phyloP scores from a whole-genome alignment of 768 basidiomycete genomes.

The Kwoniella botswanensis region DNA sequence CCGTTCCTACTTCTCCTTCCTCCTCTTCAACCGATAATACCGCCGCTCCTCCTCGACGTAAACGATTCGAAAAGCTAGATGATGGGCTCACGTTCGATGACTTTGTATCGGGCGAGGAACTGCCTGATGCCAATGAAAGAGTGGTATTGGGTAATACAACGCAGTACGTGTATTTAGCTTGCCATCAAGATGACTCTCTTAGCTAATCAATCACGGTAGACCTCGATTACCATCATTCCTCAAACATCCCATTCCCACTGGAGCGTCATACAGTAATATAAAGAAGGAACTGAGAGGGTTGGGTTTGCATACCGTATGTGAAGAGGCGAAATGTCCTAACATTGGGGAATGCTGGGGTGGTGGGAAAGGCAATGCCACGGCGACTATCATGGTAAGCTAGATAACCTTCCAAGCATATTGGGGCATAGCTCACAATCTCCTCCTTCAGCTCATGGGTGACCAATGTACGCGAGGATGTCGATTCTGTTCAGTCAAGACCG shows the following conservation, averaged over 20 bases:
- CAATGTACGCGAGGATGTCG: constrained; percentile 97
- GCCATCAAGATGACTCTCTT: background rate
- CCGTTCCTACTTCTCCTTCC: constrained; percentile 4
- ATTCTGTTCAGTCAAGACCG: constrained; percentile 97
- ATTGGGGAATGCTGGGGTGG: constrained; percentile 99
- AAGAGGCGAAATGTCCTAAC: constrained; percentile 98
- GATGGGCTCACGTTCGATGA: constrained; percentile 57
- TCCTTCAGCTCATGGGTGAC: constrained; percentile 89
- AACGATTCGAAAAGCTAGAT: constrained; percentile 44
- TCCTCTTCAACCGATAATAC: background rate
- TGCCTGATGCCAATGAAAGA: constrained; percentile 38
- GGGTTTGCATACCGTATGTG: constrained; percentile 92
- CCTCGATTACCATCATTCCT: constrained; percentile 84
- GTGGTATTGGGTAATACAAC: constrained; percentile 54
- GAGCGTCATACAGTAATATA: constrained; percentile 84
- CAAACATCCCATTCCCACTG: constrained; percentile 90
- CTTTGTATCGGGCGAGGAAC: constrained; percentile 52
- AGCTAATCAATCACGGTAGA: constrained; percentile 59
- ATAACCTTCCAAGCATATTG: too few species aligned
- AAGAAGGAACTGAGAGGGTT: constrained; percentile 94
- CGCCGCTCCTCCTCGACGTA: constrained; percentile 3
- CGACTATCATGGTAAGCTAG: constrained; percentile 89
- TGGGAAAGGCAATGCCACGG: constrained; percentile 79
- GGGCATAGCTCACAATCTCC: background rate
- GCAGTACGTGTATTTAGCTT: constrained; percentile 38